phyloP scores from a whole-genome alignment of 768 basidiomycete genomes.

The Clathrus columnatus region DNA sequence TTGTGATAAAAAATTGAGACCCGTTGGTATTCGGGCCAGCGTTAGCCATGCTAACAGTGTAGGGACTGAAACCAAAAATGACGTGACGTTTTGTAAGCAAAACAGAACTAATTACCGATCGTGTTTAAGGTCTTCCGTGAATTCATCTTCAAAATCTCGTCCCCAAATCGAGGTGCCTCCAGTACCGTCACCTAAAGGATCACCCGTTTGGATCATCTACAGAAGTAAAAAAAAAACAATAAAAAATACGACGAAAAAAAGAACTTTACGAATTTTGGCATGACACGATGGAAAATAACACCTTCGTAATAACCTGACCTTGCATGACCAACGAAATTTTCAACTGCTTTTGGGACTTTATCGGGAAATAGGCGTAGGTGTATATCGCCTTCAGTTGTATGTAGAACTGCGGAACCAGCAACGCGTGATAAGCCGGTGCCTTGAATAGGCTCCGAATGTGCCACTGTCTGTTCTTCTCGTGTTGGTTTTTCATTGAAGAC shows the following conservation, averaged over 20 bases:
- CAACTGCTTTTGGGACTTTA: constrained; percentile 89
- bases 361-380: constrained; percentile 83
- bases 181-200: constrained; percentile 91
- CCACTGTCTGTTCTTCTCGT: constrained; percentile 85
- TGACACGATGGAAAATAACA: constrained; percentile 93
- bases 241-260: not conserved
- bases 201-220: constrained; percentile 90
- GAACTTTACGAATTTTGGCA: constrained; percentile 69
- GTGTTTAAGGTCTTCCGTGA: constrained; percentile 80
- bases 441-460: constrained; percentile 33
- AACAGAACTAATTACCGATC: constrained; percentile 54
- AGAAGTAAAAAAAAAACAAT: not conserved
- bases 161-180: constrained; percentile 91
- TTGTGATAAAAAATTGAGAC: constrained; percentile 97
- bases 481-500: constrained; percentile 98
- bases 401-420: constrained; percentile 78
- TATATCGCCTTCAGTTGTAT: constrained; percentile 94
- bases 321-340: constrained; percentile 93
- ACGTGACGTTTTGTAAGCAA: not conserved
- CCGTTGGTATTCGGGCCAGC: constrained; percentile 87
- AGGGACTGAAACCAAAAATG: constrained; percentile 49
- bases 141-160: constrained; percentile 87
- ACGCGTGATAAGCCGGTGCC: constrained; percentile 54
- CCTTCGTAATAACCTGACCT: constrained; percentile 87
- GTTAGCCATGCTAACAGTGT: constrained; percentile 94